Evolutionary conservation across 768 basidiomycete genomes (phyloP).

Genomic region (Phylloporus rhodoxanthus): DNA sequence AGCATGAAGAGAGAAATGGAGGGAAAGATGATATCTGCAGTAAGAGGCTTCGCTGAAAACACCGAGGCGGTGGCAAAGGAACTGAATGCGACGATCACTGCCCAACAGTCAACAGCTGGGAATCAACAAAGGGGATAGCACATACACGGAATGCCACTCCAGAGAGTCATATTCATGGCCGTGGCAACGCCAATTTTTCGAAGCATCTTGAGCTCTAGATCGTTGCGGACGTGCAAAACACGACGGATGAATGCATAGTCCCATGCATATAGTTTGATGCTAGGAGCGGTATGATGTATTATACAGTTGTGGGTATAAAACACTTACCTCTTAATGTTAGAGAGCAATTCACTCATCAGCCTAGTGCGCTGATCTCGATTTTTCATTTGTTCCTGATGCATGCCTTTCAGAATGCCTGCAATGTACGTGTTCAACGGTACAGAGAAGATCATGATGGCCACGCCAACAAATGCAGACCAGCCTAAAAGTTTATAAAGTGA

Average conservation of each 20-base stretch:
- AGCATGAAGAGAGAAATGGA: slow-evolving; percentile 87
- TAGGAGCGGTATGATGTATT: slow-evolving; percentile 20
- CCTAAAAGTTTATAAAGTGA: slow-evolving; percentile 87
- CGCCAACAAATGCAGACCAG: slow-evolving; percentile 38
- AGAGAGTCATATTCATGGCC: slow-evolving; percentile 57
- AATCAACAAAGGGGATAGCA: not conserved
- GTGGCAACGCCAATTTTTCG: slow-evolving; percentile 74
- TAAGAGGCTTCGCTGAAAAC: slow-evolving; percentile 63
- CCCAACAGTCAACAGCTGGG: not conserved
- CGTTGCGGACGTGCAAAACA: slow-evolving; percentile 72
- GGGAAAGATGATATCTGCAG: slow-evolving; percentile 91
- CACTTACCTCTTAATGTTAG: slow-evolving; percentile 76
- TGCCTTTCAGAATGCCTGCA: slow-evolving; percentile 60
- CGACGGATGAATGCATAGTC: slow-evolving; percentile 83
- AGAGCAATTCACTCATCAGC: slow-evolving; percentile 86
- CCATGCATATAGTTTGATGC: slow-evolving; percentile 92
- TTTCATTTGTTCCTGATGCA: slow-evolving; percentile 92
- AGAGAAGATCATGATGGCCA: slow-evolving; percentile 58
- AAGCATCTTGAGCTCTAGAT: slow-evolving; percentile 76
- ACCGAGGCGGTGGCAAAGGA: slow-evolving; percentile 72
- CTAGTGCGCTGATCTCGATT: slow-evolving; percentile 79
- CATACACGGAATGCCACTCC: slow-evolving; percentile 60
- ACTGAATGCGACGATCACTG: slow-evolving; percentile 72
- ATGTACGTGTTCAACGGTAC: slow-evolving; percentile 71
- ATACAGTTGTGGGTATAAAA: not conserved